Conservation (phyloP, 2,329 filamentous ascomycete species). For the Colletotrichum abscissum region DNA sequence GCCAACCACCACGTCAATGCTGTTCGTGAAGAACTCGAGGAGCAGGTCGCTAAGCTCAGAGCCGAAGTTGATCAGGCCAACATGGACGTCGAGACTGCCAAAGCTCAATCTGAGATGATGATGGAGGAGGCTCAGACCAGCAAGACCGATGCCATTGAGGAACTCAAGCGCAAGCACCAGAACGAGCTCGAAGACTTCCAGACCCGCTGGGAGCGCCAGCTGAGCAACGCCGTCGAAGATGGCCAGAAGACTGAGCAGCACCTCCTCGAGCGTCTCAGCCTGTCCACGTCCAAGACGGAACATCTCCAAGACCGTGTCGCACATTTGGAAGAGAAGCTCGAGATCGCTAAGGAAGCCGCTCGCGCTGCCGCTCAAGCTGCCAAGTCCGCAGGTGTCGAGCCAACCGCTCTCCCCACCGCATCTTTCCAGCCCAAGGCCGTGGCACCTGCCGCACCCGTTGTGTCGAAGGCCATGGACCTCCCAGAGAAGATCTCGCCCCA, state of each 20-base stretch:
- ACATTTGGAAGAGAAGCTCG: conserved; percentile 90
- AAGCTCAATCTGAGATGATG: conserved; percentile 84
- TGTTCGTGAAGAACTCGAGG: conserved; percentile 83
- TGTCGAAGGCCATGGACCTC: conserved; percentile 57
- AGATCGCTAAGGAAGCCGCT: conserved; percentile 89
- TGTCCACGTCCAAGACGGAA: conserved; percentile 86
- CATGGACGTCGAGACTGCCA: conserved; percentile 83
- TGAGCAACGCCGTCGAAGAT: conserved; percentile 83
- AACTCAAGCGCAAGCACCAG: conserved; percentile 68
- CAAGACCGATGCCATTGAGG: conserved; percentile 67
- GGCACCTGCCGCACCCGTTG: conserved; percentile 55
- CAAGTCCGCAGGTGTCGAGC: conserved; percentile 63
- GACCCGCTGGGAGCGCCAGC: conserved; percentile 78
- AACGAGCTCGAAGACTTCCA: conserved; percentile 80
- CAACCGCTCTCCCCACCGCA: conserved; percentile 41
- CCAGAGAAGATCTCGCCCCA: conserved; percentile 94
- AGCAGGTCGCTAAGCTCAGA: conserved; percentile 78
- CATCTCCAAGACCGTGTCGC: conserved; percentile 87
- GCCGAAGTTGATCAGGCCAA: conserved; percentile 81
- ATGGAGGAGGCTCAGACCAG: conserved; percentile 82
- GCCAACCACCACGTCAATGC: conserved; percentile 89
- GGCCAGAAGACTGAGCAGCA: conserved; percentile 83
- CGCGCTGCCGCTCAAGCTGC: conserved; percentile 84
- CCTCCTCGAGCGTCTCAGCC: conserved; percentile 81
- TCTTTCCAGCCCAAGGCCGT: conserved; percentile 46